A percentile compares a stretch with the other conserved stretches of the same genome.
Conservation (phyloP, 2,329 filamentous ascomycete genomes). For the Penicillium sp. region DNA sequence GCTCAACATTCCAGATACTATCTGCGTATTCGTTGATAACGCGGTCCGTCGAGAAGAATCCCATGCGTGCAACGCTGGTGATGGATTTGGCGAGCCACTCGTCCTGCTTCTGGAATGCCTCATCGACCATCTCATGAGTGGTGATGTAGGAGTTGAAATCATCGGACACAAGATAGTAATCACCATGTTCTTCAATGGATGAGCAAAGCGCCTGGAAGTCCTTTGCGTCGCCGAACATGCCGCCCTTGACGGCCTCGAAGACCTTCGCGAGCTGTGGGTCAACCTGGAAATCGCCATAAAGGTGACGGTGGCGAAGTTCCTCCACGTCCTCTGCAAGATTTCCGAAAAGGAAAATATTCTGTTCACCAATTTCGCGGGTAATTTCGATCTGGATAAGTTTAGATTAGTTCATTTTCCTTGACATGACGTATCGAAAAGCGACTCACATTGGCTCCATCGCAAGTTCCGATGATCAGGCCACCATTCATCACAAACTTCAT, state of each 20-base stretch:
- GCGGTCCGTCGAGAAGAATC: conserved; percentile 92
- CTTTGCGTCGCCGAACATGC: conserved; percentile 75
- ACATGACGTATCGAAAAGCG: neutral
- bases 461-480: conserved; percentile 95
- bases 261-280: conserved; percentile 77
- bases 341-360: conserved; percentile 98
- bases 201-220: conserved; percentile 81
- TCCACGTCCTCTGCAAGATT: conserved; percentile 96
- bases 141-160: conserved; percentile 95
- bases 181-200: conserved; percentile 86
- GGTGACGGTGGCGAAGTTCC: conserved; percentile 86
- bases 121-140: conserved; percentile 87
- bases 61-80: conserved; percentile 86
- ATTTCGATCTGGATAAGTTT: conserved; percentile 74
- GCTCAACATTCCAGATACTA: conserved; percentile 95
- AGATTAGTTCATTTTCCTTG: neutral
- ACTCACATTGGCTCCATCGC: conserved; percentile 92
- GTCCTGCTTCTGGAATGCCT: conserved; percentile 87
- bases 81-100: conserved; percentile 92
- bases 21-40: conserved; percentile 98
- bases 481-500: conserved; percentile 99
- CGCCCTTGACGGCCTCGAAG: conserved; percentile 77
- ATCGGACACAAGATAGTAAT: conserved; percentile 97
- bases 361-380: conserved; percentile 91
- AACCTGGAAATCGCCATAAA: conserved; percentile 75